These are phyloP conservation scores for Ascosphaera aggregata DNA, from an alignment of 2,329 filamentous ascomycete genomes.

Conservation along the genomic window DNA sequence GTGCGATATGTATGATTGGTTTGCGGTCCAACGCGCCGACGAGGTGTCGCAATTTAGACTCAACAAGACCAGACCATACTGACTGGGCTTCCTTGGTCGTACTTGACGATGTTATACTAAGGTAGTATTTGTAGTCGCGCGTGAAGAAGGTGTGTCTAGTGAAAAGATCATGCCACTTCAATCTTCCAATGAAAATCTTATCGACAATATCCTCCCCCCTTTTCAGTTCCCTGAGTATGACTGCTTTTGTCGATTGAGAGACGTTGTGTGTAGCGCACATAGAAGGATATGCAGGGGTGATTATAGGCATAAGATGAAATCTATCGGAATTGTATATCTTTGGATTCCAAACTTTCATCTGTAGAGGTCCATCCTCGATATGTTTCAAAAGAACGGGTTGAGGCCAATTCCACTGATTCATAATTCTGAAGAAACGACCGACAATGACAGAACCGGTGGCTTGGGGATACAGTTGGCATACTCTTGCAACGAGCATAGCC, in stretches of 20 bases:
- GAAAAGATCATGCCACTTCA: slow-evolving; percentile 73
- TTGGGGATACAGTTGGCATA: slow-evolving; percentile 89
- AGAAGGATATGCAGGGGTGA: slow-evolving; percentile 88
- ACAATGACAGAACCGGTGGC: slow-evolving; percentile 76
- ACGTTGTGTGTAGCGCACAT: slow-evolving; percentile 98
- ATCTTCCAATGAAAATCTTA: slow-evolving; percentile 53
- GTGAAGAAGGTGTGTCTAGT: slow-evolving; percentile 86
- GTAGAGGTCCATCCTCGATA: slow-evolving; percentile 59
- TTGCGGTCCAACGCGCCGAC: slow-evolving; percentile 67
- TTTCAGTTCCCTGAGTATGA: slow-evolving; percentile 64
- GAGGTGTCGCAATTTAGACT: slow-evolving; percentile 76
- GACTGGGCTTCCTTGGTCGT: slow-evolving; percentile 65
- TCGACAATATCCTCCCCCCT: slow-evolving; percentile 56
- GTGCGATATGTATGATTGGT: slow-evolving; percentile 55
- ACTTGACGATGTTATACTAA: slow-evolving; percentile 66
- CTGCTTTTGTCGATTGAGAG: slow-evolving; percentile 57
- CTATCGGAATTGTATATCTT: slow-evolving; percentile 61
- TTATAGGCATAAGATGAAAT: slow-evolving; percentile 89
- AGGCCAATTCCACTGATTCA: slow-evolving; percentile 83
- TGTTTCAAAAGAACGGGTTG: slow-evolving; percentile 75
- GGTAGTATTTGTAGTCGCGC: slow-evolving; percentile 79
- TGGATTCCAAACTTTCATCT: slow-evolving; percentile 85
- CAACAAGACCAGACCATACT: slow-evolving; percentile 74
- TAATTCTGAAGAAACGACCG: slow-evolving; percentile 82
- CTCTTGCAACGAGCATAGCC: slow-evolving; percentile 90